Percentiles rank a stretch among this genome's conserved stretches.
phyloP scores from a whole-genome alignment of 306 rosid genomes.

The Psophocarpus tetragonolobus region DNA sequence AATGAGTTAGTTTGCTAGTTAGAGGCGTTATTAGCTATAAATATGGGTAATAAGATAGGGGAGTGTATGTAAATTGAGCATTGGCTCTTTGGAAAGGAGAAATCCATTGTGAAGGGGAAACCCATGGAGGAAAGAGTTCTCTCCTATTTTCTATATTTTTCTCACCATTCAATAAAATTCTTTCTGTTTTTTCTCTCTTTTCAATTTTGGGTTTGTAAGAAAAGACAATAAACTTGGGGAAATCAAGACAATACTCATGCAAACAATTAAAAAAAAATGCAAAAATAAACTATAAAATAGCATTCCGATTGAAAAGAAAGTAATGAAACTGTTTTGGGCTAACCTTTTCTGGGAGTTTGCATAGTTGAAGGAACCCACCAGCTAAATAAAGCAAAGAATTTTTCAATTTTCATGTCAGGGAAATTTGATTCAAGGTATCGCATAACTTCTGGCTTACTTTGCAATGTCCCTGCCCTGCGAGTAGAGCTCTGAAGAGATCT shows the following conservation, averaged over 20 bases:
- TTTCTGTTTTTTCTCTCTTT: too few relatives aligned
- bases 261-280: not conserved
- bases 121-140: too few relatives aligned
- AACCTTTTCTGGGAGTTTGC: conserved; percentile 46
- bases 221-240: too few relatives aligned
- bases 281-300: not conserved
- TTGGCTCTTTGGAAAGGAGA: too few relatives aligned
- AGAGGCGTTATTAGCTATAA: too few relatives aligned
- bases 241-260: not conserved
- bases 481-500: conserved; percentile 13
- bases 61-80: too few relatives aligned
- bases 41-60: too few relatives aligned
- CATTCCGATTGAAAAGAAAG: not conserved
- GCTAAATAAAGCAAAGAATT: conserved; percentile 58
- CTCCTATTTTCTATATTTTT: too few relatives aligned
- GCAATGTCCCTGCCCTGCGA: not conserved
- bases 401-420: conserved; percentile 44
- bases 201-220: too few relatives aligned
- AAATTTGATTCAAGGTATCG: conserved; percentile 47
- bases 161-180: too few relatives aligned
- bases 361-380: conserved; percentile 59
- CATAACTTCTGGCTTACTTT: conserved; percentile 56
- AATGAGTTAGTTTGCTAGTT: too few relatives aligned
- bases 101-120: too few relatives aligned
- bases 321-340: not conserved